Conservation (phyloP, 2,329 filamentous ascomycete species). For the Cadophora luteo-olivacea region DNA sequence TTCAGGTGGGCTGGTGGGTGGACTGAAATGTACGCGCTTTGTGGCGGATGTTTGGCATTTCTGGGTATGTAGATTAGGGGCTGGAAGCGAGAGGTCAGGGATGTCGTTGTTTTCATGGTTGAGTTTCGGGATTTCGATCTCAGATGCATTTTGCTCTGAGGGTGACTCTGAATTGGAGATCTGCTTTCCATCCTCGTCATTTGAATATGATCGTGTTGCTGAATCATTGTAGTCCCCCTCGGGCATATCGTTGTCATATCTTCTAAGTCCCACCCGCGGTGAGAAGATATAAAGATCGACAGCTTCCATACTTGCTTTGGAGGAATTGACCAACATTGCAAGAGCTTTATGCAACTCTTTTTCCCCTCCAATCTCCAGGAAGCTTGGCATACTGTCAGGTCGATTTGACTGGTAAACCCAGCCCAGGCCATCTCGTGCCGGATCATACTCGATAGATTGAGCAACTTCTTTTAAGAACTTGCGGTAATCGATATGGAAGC, state of each 20-base stretch:
- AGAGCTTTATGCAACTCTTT: neutral
- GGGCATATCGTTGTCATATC: neutral
- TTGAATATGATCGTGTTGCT: neutral
- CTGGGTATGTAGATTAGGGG: slow-evolving; percentile 15
- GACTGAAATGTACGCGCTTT: slow-evolving; percentile 9
- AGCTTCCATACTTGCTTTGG: neutral
- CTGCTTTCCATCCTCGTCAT: neutral
- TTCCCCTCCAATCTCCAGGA: neutral
- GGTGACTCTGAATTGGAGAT: too few relatives aligned
- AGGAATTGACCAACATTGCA: neutral
- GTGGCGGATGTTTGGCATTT: neutral
- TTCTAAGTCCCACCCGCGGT: neutral
- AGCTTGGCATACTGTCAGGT: neutral
- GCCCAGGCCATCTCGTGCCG: neutral
- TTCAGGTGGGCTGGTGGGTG: neutral
- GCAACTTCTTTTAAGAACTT: slow-evolving; percentile 4
- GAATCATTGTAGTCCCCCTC: neutral
- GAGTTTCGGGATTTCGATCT: neutral
- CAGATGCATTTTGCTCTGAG: neutral
- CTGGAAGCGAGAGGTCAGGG: neutral
- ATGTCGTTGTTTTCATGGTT: neutral
- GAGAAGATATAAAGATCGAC: slow-evolving; percentile 3
- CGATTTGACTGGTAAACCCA: neutral
- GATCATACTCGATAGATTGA: neutral
- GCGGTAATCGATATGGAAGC: neutral